Evolutionary conservation across 2,329 filamentous ascomycete genomes (phyloP), one percentile per base, ranked within the genome.

Genomic region (Zarea fungicola): DNA sequence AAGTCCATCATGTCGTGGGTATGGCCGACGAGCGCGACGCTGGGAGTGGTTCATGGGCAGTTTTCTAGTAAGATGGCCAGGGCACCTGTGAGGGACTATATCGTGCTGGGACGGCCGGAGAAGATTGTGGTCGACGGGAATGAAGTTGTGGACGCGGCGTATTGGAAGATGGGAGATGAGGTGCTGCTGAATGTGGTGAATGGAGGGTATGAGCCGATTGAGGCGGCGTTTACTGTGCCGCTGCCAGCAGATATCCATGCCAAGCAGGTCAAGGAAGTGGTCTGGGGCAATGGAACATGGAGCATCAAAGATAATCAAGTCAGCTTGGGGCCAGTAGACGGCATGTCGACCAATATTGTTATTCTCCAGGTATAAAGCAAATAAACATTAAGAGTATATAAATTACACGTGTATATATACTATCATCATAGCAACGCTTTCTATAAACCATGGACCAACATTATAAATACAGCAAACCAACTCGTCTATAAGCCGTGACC

Each of bases 1-100:
- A 67, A 68, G 53, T 67, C 62, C 4, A 62, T 73, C 19, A 65
- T 74, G 3, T 65, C 66, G 13, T 76, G 73, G 73, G 65, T 73
- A 2, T 76, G 69, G 58, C 73, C 73, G 1, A 61, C 65, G 2
- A 67, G 62, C 16, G 57, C 60, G 4, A 56, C 56, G 13, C 55
- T 76, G 21, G 68, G 65, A 6, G 56, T 48, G 2, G 62, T 67
- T 3, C 69, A 72, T 39, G 67, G 70, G n/a, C 29, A 54, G 35
- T 64, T 75, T 56, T 63, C 71, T 0, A 54, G 37, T 16, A 66
- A 70, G 0, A 61, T 76, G 8, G 64, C 69, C 2, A 45, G 25
- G 4, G 22, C 55, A 25, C 67, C 69, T 1, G 68, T 72, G 19
- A 52, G 64, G 5, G 64, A 66, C 10, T 72, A 74, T 36, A 43